Base-by-base conservation (phyloP, 495 filamentous ascomycete genomes). In the Rhizodiscina lignyota region DNA sequence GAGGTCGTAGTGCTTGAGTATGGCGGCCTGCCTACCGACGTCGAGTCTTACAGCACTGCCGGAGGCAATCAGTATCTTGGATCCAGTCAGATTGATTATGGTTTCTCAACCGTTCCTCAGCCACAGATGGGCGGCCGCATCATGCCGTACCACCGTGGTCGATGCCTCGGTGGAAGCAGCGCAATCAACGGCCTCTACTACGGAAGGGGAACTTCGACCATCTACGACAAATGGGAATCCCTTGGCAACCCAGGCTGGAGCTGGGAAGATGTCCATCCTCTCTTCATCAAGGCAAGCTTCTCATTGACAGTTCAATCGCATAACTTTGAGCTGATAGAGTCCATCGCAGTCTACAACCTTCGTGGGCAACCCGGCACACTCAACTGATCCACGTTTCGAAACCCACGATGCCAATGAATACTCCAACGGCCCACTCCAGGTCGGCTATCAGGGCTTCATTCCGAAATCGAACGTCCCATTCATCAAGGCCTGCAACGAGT, bases 1-100 rank as follows among this genome's bases (percentile, higher is more conserved):
- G 22, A 29, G 4, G 37, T 39, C 15, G 16, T 39, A n/a, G 20
- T 29, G 6, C 21, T 39, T 11, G 37, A 39, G 28, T 29, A 29
- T 3, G 37, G 37, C 3, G 16, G 8, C 3, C 21, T n/a, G 3
- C 37, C 37, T 19, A 27, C 26, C 2, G 30, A 21, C 5, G 37
- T 35, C 4, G 3, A 2, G 2, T 4, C 37, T 11, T 39, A 34
- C 20, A 3, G 34, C 20, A 36, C 18, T 4, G 30, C 37, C 10
- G 37, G 37, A 21, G 37, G 18, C 2, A 24, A 39, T 23, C 37
- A 21, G 32, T 21, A 20, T 21, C 2, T 39, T n/a, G 30, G 6
- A 33, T 6, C 6, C 30, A 33, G 6, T 33, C 8, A 8, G 16
- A n/a, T 33, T 33, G 30, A 33, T 18, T 33, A 15, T 6, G 16